These are phyloP conservation scores for Aspergillus udagawae DNA, from an alignment of 2,329 filamentous ascomycete genomes.

Conservation along the genomic window DNA sequence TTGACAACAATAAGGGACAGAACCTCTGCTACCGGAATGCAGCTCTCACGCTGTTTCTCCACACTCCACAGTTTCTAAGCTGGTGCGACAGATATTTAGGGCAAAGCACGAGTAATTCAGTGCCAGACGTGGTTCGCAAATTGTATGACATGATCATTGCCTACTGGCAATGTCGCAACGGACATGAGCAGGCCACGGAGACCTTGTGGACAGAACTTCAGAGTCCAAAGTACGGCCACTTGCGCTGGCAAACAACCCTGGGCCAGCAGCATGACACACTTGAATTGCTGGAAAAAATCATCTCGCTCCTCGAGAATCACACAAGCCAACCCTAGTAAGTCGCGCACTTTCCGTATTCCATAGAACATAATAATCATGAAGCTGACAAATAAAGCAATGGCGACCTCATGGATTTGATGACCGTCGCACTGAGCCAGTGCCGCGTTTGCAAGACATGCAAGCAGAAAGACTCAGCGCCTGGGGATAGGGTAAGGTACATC, in stretches of 20 bases:
- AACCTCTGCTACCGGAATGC: conserved; percentile 27
- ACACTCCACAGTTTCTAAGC: conserved; percentile 21
- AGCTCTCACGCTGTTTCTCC: conserved; percentile 20
- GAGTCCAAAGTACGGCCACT: not conserved
- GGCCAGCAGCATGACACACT: conserved; percentile 13
- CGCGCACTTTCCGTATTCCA: not conserved
- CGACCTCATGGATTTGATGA: not conserved
- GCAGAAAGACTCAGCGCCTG: not conserved
- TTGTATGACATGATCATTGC: conserved; percentile 8
- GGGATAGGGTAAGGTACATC: not conserved
- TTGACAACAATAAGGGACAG: not conserved
- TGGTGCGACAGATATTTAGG: conserved; percentile 14
- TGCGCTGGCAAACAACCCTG: not conserved
- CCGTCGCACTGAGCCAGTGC: not conserved
- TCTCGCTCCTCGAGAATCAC: conserved; percentile 5
- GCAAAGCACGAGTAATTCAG: not conserved
- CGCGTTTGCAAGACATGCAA: not conserved
- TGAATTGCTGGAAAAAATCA: conserved; percentile 13
- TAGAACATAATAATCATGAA: not conserved
- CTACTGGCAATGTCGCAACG: conserved; percentile 15
- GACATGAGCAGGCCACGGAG: not conserved
- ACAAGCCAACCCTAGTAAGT: not conserved
- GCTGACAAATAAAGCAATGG: not conserved
- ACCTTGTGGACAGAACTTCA: conserved; percentile 4
- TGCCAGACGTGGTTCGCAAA: conserved; percentile 9